Conservation (phyloP, 75 land plant genomes). For the Sequoia sempervirens region DNA sequence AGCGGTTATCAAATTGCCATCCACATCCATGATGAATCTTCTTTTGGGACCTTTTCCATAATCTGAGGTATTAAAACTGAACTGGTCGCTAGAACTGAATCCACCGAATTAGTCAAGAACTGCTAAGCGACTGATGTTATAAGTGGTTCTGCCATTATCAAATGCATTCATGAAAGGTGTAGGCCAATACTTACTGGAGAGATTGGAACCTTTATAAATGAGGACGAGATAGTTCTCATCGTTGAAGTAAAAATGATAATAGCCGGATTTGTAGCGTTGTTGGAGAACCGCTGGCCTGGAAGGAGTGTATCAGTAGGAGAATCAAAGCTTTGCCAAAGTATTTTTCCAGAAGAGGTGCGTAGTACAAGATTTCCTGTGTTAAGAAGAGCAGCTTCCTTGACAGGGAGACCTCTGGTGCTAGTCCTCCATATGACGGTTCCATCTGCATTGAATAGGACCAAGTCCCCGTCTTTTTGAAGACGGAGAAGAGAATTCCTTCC, state of each 20-base stretch:
- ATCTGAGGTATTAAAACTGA: slow-evolving; percentile 32
- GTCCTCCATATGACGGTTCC: slow-evolving; percentile 13
- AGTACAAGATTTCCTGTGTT: slow-evolving; percentile 24
- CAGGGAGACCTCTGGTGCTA: background rate
- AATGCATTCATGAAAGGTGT: background rate
- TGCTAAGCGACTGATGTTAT: slow-evolving; percentile 31
- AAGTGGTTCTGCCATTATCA: background rate
- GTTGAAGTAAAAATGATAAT: background rate
- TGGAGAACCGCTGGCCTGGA: slow-evolving; percentile 4
- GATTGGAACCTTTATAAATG: background rate
- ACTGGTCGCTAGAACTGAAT: slow-evolving; percentile 30
- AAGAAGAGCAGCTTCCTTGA: background rate
- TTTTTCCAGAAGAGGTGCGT: background rate
- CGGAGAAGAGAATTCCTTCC: no score
- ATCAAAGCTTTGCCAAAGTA: slow-evolving; percentile 23
- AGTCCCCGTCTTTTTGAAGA: no score
- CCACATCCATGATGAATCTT: slow-evolving; percentile 41
- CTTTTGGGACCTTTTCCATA: slow-evolving; percentile 18
- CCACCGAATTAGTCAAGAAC: slow-evolving; percentile 26
- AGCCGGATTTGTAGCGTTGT: background rate
- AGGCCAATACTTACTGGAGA: background rate
- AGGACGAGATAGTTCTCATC: background rate
- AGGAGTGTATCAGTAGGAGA: slow-evolving; percentile 28
- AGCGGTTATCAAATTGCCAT: slow-evolving; percentile 37
- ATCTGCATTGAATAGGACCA: no score